Percentiles rank a stretch among this genome's conserved stretches.
Conservation (phyloP, 441 rosid species). For the Brassica balearica region DNA sequence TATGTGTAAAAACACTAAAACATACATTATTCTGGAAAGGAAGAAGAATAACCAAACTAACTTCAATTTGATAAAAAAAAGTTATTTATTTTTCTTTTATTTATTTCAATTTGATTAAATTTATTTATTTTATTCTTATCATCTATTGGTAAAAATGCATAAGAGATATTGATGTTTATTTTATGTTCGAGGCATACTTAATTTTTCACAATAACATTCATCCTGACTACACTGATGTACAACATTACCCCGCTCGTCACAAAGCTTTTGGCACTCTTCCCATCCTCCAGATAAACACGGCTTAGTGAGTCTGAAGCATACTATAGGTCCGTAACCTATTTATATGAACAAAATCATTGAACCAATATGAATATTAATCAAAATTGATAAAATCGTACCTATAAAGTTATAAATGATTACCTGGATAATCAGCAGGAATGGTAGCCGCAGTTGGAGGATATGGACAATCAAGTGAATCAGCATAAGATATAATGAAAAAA, state of each 20-base stretch:
- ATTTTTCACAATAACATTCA: background rate
- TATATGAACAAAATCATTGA: background rate
- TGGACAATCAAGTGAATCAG: background rate
- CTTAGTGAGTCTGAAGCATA: background rate
- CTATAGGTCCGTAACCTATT: background rate
- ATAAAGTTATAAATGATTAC: background rate
- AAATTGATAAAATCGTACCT: background rate
- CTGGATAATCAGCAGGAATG: background rate
- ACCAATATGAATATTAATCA: background rate
- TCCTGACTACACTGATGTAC: background rate
- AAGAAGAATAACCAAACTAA: no score
- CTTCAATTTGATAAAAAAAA: no score
- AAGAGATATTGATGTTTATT: no score
- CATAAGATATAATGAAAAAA: slow-evolving; percentile 1
- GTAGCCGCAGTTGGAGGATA: background rate
- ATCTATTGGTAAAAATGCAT: no score
- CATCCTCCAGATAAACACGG: background rate
- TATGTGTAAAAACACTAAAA: no score
- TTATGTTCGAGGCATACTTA: no score
- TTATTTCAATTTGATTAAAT: no score
- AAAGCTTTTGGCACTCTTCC: background rate
- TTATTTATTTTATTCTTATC: no score
- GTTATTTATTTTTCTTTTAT: no score
- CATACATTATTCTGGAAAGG: no score
- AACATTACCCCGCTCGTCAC: background rate